phyloP scores from a whole-genome alignment of 2,329 filamentous ascomycete species.

The Pseudogymnoascus sp. region DNA sequence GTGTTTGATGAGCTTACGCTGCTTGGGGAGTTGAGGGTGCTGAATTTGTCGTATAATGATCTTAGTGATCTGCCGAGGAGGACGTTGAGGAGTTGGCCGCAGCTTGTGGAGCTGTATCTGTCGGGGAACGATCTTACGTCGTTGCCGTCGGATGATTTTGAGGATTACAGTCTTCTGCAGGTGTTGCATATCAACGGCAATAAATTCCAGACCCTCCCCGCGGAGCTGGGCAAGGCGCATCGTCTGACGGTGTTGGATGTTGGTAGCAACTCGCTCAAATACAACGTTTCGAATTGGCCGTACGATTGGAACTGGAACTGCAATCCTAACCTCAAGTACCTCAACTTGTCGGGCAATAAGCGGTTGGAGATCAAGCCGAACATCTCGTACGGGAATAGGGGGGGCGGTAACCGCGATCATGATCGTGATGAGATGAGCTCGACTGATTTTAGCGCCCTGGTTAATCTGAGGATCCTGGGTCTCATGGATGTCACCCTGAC shows the following conservation, averaged over 20 bases:
- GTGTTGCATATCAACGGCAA: constrained; percentile 94
- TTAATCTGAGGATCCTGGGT: constrained; percentile 77
- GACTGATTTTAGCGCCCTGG: constrained; percentile 81
- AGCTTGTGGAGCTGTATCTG: constrained; percentile 83
- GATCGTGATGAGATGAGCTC: constrained; percentile 44
- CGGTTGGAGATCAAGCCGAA: constrained; percentile 79
- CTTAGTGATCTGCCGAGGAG: constrained; percentile 72
- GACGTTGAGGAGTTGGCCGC: constrained; percentile 80
- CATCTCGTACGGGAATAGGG: constrained; percentile 64
- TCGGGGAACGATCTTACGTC: constrained; percentile 92
- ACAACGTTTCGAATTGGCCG: constrained; percentile 97
- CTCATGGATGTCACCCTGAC: constrained; percentile 97
- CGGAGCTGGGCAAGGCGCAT: constrained; percentile 88
- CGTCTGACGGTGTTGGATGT: constrained; percentile 89
- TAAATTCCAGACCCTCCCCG: constrained; percentile 92
- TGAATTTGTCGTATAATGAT: constrained; percentile 93
- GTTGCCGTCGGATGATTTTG: constrained; percentile 85
- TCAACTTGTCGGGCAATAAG: constrained; percentile 96
- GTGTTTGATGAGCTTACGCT: constrained; percentile 86
- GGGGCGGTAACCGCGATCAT: constrained; percentile 43
- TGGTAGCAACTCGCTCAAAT: constrained; percentile 90
- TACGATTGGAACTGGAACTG: constrained; percentile 99
- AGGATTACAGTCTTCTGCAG: constrained; percentile 79
- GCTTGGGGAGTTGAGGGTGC: constrained; percentile 71
- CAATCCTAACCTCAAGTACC: constrained; percentile 87